Conservation (phyloP, 2,329 filamentous ascomycete species). For the Trichoderma sp. region DNA sequence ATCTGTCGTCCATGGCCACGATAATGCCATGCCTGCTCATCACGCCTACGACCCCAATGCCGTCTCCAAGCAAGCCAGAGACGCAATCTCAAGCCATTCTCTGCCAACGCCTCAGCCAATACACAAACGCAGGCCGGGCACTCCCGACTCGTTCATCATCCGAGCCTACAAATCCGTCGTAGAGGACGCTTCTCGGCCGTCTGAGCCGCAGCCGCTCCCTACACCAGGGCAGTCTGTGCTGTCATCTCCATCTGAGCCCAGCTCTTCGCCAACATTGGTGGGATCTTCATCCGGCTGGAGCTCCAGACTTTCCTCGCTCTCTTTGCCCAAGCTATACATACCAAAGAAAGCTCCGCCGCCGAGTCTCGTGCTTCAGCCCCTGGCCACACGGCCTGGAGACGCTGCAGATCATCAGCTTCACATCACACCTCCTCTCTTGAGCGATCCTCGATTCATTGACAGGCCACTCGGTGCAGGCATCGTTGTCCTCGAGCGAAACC, state of each 20-base stretch:
- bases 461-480: slow-evolving; percentile 18
- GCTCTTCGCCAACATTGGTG: background rate
- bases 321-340: slow-evolving; percentile 42
- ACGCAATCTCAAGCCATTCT: background rate
- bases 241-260: slow-evolving; percentile 3
- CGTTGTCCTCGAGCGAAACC: slow-evolving; percentile 15
- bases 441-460: slow-evolving; percentile 34
- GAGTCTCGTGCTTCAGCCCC: slow-evolving; percentile 12
- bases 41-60: slow-evolving; percentile 44
- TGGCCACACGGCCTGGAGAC: slow-evolving; percentile 32
- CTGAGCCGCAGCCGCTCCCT: slow-evolving; percentile 7
- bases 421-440: slow-evolving; percentile 37
- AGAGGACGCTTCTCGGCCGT: slow-evolving; percentile 30
- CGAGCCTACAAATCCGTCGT: slow-evolving; percentile 42
- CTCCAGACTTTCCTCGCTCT: slow-evolving; percentile 40
- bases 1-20: slow-evolving; percentile 28
- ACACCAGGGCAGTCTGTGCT: slow-evolving; percentile 9
- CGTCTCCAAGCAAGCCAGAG: background rate
- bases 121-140: slow-evolving; percentile 29
- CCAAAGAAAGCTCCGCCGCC: slow-evolving; percentile 43
- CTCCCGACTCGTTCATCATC: slow-evolving; percentile 39
- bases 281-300: slow-evolving; percentile 8
- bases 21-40: slow-evolving; percentile 48
- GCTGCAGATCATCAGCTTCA: slow-evolving; percentile 32
- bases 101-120: slow-evolving; percentile 22